A percentile compares a stretch with the other conserved stretches of the same genome.
phyloP scores from a whole-genome alignment of 768 basidiomycete species.

The Lactifluus volemus region DNA sequence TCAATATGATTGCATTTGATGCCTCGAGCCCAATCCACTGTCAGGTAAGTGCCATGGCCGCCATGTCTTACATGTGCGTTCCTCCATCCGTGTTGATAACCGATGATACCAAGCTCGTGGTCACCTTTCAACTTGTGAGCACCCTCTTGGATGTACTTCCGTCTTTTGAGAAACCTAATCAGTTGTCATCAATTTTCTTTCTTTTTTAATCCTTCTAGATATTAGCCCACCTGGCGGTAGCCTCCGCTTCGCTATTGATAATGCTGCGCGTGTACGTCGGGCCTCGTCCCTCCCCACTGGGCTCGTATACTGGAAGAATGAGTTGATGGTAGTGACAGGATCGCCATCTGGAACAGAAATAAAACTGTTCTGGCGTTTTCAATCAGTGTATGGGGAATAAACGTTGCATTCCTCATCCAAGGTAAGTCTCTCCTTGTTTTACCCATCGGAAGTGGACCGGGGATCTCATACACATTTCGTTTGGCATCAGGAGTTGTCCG shows the following conservation, averaged over 20 bases:
- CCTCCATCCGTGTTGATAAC: not conserved
- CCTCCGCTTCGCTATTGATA: not conserved
- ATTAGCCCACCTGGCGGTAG: not conserved
- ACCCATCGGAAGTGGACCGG: no score
- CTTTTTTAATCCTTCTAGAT: not conserved
- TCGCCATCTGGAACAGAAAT: slow-evolving; percentile 4
- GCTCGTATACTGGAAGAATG: not conserved
- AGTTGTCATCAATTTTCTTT: no score
- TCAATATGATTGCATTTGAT: not conserved
- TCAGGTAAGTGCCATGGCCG: not conserved
- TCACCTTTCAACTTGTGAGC: not conserved
- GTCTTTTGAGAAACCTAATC: not conserved
- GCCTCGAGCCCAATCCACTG: not conserved
- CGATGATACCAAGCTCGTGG: not conserved
- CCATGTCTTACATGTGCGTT: no score
- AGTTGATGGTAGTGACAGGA: not conserved
- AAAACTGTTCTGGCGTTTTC: not conserved
- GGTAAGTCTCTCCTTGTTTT: not conserved
- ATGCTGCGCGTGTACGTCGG: slow-evolving; percentile 6
- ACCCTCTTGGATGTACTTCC: not conserved
- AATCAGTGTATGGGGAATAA: not conserved
- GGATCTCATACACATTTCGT: no score
- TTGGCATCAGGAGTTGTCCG: not conserved
- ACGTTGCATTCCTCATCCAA: not conserved
- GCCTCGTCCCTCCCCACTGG: not conserved